These are phyloP conservation scores for Hirsutella rhossiliensis DNA, from an alignment of 2,329 filamentous ascomycete genomes.

Conservation along the genomic window DNA sequence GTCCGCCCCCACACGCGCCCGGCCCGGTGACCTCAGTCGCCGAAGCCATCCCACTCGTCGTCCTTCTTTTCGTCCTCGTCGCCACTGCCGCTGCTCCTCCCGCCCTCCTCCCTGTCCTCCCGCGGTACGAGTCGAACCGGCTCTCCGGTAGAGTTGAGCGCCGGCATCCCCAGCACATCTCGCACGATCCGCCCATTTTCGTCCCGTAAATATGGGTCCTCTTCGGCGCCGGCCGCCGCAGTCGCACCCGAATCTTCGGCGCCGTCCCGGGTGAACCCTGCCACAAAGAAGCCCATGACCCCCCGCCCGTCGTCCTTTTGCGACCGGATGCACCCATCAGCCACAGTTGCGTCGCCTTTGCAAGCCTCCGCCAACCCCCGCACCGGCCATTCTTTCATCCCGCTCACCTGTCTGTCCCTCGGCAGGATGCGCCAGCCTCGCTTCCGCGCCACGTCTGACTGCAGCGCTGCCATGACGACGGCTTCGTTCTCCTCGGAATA, in stretches of 20 bases:
- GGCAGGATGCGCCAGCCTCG: slow-evolving; percentile 68
- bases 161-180: slow-evolving; percentile 25
- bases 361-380: slow-evolving; percentile 42
- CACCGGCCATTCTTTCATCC: slow-evolving; percentile 65
- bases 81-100: slow-evolving; percentile 12
- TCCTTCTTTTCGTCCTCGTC: slow-evolving; percentile 9
- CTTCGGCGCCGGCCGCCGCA: slow-evolving; percentile 20
- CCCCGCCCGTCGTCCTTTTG: slow-evolving; percentile 71
- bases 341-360: slow-evolving; percentile 37
- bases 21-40: slow-evolving; percentile 1
- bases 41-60: slow-evolving; percentile 9
- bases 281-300: slow-evolving; percentile 93
- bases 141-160: slow-evolving; percentile 22
- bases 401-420: slow-evolving; percentile 60
- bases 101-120: slow-evolving; percentile 5
- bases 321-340: slow-evolving; percentile 70
- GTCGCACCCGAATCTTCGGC: slow-evolving; percentile 2
- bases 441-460: slow-evolving; percentile 50
- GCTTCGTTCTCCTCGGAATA: slow-evolving; percentile 81
- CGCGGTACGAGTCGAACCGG: slow-evolving; percentile 12
- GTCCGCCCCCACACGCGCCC: too few relatives aligned
- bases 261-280: slow-evolving; percentile 51
- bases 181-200: slow-evolving; percentile 39
- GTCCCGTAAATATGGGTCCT: slow-evolving; percentile 43
- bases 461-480: slow-evolving; percentile 63